Evolutionary conservation across 805 yeast genomes (phyloP).

Genomic region (Kazachstania taianensis): DNA sequence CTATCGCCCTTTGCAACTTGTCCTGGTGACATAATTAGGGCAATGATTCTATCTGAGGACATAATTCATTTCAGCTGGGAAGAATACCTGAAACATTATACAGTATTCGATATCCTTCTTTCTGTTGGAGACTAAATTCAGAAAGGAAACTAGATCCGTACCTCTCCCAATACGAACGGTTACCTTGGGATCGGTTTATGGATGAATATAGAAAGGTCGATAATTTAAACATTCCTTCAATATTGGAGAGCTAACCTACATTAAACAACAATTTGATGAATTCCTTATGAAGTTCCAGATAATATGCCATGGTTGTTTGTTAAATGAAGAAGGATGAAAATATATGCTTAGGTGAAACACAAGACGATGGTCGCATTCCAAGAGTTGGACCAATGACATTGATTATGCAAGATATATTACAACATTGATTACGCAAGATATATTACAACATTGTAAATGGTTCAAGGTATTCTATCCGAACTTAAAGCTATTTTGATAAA

Average conservation of each 20-base stretch:
- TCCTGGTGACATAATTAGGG: conserved; percentile 21
- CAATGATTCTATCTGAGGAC: conserved; percentile 11
- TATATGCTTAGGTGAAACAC: neutral
- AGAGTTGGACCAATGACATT: neutral
- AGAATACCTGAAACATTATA: conserved; percentile 17
- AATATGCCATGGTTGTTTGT: conserved; percentile 9
- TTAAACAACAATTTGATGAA: conserved; percentile 12
- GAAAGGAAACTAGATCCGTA: neutral
- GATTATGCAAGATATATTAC: no score
- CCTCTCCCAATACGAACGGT: neutral
- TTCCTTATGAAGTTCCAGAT: conserved; percentile 13
- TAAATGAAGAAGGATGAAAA: conserved; percentile 13
- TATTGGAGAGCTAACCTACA: conserved; percentile 8
- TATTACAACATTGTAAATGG: conserved; percentile 10
- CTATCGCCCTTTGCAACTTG: no score
- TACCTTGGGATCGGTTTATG: conserved; percentile 17
- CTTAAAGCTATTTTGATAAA: conserved; percentile 5
- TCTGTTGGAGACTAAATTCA: conserved; percentile 7
- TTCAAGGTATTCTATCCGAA: conserved; percentile 16
- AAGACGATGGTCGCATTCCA: neutral
- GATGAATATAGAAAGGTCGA: conserved; percentile 7
- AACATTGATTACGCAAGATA: conserved; percentile 7
- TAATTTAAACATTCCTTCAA: conserved; percentile 4
- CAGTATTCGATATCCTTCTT: conserved; percentile 14
- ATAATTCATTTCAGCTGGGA: conserved; percentile 9